Base-by-base conservation (phyloP, 1,284 basidiomycete species). In the Trametes hirsuta region DNA sequence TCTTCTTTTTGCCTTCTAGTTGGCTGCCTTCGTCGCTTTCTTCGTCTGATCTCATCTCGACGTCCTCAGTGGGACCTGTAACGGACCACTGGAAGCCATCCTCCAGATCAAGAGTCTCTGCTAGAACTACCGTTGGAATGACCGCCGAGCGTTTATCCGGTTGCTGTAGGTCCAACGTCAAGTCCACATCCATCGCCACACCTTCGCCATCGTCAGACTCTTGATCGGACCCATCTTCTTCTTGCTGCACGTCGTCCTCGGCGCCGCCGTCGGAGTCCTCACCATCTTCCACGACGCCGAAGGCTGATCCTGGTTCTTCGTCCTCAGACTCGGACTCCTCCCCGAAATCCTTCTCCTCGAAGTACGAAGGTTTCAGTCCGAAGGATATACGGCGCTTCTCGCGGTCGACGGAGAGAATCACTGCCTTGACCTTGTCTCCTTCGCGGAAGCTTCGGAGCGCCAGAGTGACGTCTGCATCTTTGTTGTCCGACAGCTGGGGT, bases 281-380 rank as follows among this genome's bases (percentile, higher is more conserved):
- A 0, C 71, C 71, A 3, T 71, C 71, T 53, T 71, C 73, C 12
- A 73, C 68, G 12, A 73, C 72, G 21, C 74, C 76, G 6, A 76
- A 61, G 11, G 47, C 36, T 3, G 56, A 24, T 6, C 56, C 53
- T 10, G 58, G 24, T 59, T 41, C 76, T 3, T 75, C 74, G 12
- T 73, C 72, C 11, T 72, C 72, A 10, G 69, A 67, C 24, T 68
- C 69, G 53, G 72, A 72, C 10, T 74, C 76, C 12, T 68, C 67
- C 8, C 71, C 71, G 40, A 85, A 80, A 49, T 87, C 86, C 30
- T 82, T 80, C 30, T 82, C 84, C 37, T 73, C 75, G 73, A 98
- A 97, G 75, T 91, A 90, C 48, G 91, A 96, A 37, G 93, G 93
- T 76, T 97, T 98, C 63, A 98, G 80, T 54, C 94, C 91, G 46